These are phyloP conservation scores for Salix arbutifolia DNA, from an alignment of 345 rosid species.

Conservation along the genomic window DNA sequence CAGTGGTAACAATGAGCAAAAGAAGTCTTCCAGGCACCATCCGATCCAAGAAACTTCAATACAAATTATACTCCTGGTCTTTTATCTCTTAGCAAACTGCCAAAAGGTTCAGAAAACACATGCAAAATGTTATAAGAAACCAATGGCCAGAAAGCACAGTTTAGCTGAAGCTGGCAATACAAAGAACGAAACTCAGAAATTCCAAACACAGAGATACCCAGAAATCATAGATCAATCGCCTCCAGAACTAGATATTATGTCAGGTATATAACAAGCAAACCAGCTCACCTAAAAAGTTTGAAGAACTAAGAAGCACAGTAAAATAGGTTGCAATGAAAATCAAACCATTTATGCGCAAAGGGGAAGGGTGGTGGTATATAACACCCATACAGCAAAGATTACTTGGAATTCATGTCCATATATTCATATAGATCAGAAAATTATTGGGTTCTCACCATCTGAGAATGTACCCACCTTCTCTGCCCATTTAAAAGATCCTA, in stretches of 20 bases:
- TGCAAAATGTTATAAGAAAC: not conserved
- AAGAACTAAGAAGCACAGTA: not conserved
- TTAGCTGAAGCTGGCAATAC: constrained; percentile 2
- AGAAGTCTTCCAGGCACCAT: constrained; percentile 49
- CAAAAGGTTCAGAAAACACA: constrained; percentile 16
- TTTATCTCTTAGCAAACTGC: constrained; percentile 15
- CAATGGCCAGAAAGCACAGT: constrained; percentile 2
- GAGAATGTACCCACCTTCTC: not conserved
- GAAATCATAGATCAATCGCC: not conserved
- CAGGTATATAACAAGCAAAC: not conserved
- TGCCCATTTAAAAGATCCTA: not conserved
- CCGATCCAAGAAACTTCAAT: constrained; percentile 20
- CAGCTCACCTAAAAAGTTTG: not conserved
- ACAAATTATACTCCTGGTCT: not conserved
- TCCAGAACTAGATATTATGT: not conserved
- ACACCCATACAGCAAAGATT: not conserved
- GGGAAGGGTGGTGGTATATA: not conserved
- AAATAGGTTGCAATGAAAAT: not conserved
- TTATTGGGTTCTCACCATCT: not conserved
- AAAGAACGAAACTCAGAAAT: not conserved
- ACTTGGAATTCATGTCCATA: not conserved
- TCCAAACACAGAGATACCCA: not conserved
- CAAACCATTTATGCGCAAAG: not conserved
- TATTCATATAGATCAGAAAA: not conserved
- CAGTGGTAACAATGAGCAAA: constrained; percentile 42